Conservation (phyloP, 1,284 basidiomycete species). For the Heterobasidion parviporum region DNA sequence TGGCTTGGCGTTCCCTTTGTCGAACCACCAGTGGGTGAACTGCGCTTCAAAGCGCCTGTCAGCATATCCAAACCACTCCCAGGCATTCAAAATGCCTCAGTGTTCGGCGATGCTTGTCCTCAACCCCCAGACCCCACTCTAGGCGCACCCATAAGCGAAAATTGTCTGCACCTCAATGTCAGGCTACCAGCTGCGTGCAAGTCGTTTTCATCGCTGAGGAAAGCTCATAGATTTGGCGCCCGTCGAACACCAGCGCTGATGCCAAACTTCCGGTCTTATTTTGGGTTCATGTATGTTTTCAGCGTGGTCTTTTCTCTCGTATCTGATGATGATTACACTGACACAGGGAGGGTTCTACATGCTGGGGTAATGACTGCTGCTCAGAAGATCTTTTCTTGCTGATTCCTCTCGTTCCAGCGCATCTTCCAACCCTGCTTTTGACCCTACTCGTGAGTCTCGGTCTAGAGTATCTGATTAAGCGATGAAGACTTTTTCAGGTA, state of each 20-base stretch:
- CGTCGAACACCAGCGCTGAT: slow-evolving; percentile 5
- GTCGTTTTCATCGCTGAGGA: not conserved
- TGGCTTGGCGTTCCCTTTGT: slow-evolving; percentile 66
- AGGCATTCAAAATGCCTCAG: slow-evolving; percentile 32
- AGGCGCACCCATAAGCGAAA: slow-evolving; percentile 42
- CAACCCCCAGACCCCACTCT: slow-evolving; percentile 31
- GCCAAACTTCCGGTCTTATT: slow-evolving; percentile 12
- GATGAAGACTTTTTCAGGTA: slow-evolving; percentile 30
- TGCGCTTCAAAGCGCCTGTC: slow-evolving; percentile 53
- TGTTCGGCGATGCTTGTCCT: slow-evolving; percentile 52
- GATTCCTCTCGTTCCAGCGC: slow-evolving; percentile 21
- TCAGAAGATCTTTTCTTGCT: not conserved
- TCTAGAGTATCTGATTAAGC: too few relatives aligned
- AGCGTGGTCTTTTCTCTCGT: not conserved
- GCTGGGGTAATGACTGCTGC: slow-evolving; percentile 22
- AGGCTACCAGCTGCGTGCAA: slow-evolving; percentile 3
- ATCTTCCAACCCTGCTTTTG: slow-evolving; percentile 28
- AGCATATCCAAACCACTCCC: slow-evolving; percentile 29
- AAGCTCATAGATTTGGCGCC: slow-evolving; percentile 13
- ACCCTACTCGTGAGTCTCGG: slow-evolving; percentile 37
- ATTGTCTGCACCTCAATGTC: slow-evolving; percentile 48
- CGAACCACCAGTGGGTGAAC: slow-evolving; percentile 40
- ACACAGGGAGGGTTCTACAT: slow-evolving; percentile 43
- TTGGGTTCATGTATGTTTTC: slow-evolving; percentile 14
- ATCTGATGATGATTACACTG: not conserved